A percentile compares a stretch with the other conserved stretches of the same genome.
Evolutionary conservation across 805 yeast genomes (phyloP).

Genomic region (Teunomyces pallodes): DNA sequence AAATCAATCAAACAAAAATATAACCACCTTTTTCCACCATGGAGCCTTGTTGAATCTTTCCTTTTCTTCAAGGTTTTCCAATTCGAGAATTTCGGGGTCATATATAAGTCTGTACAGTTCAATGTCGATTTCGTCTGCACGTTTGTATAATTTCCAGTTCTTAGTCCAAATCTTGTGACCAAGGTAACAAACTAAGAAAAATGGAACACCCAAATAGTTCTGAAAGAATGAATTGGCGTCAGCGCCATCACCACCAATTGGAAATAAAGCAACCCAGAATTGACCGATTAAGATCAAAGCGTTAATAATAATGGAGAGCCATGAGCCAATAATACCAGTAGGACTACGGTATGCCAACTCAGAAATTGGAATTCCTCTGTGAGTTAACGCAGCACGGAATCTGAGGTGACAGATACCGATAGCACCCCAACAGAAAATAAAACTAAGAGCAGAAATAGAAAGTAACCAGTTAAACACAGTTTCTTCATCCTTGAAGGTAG

Average conservation of each 20-base stretch:
- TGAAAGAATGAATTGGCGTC: constrained; percentile 24
- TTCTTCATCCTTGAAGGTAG: constrained; percentile 30
- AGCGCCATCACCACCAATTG: constrained; percentile 16
- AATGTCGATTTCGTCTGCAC: constrained; percentile 21
- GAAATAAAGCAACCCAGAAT: constrained; percentile 29
- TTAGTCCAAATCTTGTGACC: constrained; percentile 23
- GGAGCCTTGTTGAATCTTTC: constrained; percentile 12
- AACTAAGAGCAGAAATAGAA: constrained; percentile 27
- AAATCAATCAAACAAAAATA: constrained; percentile 10
- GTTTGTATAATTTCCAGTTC: constrained; percentile 21
- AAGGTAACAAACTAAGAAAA: constrained; percentile 19
- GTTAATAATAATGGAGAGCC: constrained; percentile 21
- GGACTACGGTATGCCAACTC: constrained; percentile 25
- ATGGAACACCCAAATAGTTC: constrained; percentile 26
- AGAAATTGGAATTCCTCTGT: constrained; percentile 19
- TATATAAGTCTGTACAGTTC: constrained; percentile 19
- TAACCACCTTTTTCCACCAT: constrained; percentile 11
- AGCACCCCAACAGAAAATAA: constrained; percentile 24
- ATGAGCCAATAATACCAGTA: constrained; percentile 24
- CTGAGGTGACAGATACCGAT: constrained; percentile 27
- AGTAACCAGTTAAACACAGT: constrained; percentile 28
- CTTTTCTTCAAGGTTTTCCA: constrained; percentile 21
- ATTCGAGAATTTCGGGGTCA: constrained; percentile 21
- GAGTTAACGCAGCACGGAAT: constrained; percentile 27
- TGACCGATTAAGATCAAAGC: constrained; percentile 24